phyloP scores from a whole-genome alignment of 2,329 filamentous ascomycete species.

The Dothideomycetes sp. region DNA sequence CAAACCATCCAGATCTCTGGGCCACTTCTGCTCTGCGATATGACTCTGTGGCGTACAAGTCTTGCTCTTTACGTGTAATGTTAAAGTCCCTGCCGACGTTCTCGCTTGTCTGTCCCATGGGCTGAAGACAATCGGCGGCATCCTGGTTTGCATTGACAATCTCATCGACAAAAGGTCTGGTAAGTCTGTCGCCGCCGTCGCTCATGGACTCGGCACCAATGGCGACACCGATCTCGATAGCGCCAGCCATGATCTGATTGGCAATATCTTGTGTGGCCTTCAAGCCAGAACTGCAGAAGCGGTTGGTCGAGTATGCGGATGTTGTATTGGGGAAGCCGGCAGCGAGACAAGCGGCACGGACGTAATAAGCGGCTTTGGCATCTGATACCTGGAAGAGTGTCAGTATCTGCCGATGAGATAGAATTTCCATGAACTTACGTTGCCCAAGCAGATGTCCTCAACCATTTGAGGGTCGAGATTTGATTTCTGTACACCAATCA shows the following conservation, averaged over 20 bases:
- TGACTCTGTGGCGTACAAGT: slow-evolving; percentile 76
- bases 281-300: slow-evolving; percentile 94
- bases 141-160: slow-evolving; percentile 65
- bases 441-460: slow-evolving; percentile 78
- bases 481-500: slow-evolving; percentile 16
- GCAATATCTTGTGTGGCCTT: slow-evolving; percentile 94
- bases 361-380: slow-evolving; percentile 78
- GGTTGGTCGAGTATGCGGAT: slow-evolving; percentile 73
- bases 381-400: slow-evolving; percentile 58
- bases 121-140: slow-evolving; percentile 75
- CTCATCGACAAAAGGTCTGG: slow-evolving; percentile 66
- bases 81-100: slow-evolving; percentile 89
- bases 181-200: slow-evolving; percentile 58
- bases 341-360: slow-evolving; percentile 77
- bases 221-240: slow-evolving; percentile 80
- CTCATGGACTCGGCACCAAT: slow-evolving; percentile 88
- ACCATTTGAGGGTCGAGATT: slow-evolving; percentile 27
- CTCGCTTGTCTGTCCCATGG: slow-evolving; percentile 97
- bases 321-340: slow-evolving; percentile 91
- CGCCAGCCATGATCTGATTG: slow-evolving; percentile 68
- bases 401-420: slow-evolving; percentile 15
- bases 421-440: slow-evolving; percentile 47
- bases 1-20: slow-evolving; percentile 84
- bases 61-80: slow-evolving; percentile 70
- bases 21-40: slow-evolving; percentile 81